These are phyloP conservation scores for Amanita muscaria DNA, from an alignment of 768 basidiomycete species.

Conservation along the genomic window DNA sequence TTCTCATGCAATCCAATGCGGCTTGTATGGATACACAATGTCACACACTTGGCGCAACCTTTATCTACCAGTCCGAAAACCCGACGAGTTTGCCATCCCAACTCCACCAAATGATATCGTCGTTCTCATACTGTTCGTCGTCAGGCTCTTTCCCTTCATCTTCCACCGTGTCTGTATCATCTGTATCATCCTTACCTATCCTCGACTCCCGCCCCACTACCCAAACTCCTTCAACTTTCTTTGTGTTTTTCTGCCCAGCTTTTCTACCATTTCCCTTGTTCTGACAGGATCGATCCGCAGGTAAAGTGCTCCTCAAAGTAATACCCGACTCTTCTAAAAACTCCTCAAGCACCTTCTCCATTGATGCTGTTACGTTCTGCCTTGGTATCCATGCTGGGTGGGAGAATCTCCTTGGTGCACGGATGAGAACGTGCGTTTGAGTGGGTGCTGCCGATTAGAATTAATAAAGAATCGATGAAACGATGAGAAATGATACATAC, in stretches of 20 bases:
- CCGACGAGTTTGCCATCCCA: conserved; percentile 51
- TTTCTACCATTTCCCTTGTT: no score
- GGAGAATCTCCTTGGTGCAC: conserved; percentile 36
- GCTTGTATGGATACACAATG: no score
- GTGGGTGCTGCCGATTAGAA: conserved; percentile 26
- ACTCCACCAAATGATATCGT: conserved; percentile 57
- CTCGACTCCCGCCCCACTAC: conserved; percentile 18
- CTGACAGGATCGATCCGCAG: not conserved
- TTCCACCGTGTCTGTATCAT: conserved; percentile 9
- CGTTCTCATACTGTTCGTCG: no score
- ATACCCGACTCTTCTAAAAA: conserved; percentile 30
- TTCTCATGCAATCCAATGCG: no score
- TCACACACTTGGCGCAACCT: no score
- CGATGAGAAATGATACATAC: no score
- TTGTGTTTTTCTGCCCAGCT: no score
- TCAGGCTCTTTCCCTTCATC: no score
- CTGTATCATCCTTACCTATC: conserved; percentile 15
- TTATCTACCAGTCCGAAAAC: conserved; percentile 45
- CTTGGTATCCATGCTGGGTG: conserved; percentile 41
- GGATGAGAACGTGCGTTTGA: conserved; percentile 37
- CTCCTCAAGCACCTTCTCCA: conserved; percentile 31
- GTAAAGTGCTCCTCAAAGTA: no score
- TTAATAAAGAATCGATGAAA: not conserved
- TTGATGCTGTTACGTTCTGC: conserved; percentile 26
- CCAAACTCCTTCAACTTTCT: conserved; percentile 41